A percentile compares a stretch with the other conserved stretches of the same genome.
phyloP scores from a whole-genome alignment of 306 rosid genomes.

The Luffa acutangula region DNA sequence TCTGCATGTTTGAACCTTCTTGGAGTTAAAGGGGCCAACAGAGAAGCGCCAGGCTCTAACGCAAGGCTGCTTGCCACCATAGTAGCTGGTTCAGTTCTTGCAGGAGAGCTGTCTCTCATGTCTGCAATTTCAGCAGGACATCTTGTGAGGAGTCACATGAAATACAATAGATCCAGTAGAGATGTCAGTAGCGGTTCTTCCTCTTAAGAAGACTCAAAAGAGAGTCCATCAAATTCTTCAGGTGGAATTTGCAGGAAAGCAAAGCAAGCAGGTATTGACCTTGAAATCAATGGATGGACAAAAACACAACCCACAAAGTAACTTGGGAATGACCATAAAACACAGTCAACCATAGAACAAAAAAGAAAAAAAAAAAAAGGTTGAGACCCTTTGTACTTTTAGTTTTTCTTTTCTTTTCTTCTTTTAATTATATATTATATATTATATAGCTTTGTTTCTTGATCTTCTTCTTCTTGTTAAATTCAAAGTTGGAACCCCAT shows the following conservation, averaged over 20 bases:
- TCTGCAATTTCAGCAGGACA: slow-evolving; percentile 20
- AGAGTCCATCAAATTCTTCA: neutral
- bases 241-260: neutral
- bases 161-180: slow-evolving; percentile 18
- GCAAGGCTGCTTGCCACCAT: slow-evolving; percentile 15
- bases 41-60: slow-evolving; percentile 16
- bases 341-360: slow-evolving; percentile 5
- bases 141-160: slow-evolving; percentile 17
- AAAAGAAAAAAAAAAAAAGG: neutral
- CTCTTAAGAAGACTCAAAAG: neutral
- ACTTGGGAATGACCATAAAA: slow-evolving; percentile 2
- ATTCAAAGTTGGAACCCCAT: neutral
- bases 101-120: slow-evolving; percentile 16
- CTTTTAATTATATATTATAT: neutral
- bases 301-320: neutral
- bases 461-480: neutral
- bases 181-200: slow-evolving; percentile 5
- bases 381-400: neutral
- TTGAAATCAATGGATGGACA: neutral
- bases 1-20: slow-evolving; percentile 17
- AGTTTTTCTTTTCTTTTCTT: neutral
- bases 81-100: slow-evolving; percentile 14
- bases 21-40: slow-evolving; percentile 14
- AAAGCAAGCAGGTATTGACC: neutral
- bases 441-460: neutral